phyloP scores from a whole-genome alignment of 768 basidiomycete species.

The Lactarius deliciosus region DNA sequence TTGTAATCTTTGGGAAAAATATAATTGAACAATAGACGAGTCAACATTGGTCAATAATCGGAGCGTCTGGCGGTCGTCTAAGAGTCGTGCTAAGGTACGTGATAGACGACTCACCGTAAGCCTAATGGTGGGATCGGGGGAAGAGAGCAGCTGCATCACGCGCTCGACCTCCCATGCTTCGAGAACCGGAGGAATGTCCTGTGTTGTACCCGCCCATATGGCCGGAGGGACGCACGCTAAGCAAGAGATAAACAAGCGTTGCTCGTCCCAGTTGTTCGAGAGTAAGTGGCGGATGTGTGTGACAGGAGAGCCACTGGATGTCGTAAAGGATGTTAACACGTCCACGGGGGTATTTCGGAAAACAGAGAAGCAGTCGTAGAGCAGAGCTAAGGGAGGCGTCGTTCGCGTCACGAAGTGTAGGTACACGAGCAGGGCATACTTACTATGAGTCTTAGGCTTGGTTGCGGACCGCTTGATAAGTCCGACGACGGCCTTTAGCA shows the following conservation, averaged over 20 bases:
- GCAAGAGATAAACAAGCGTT: slow-evolving; percentile 67
- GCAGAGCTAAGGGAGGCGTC: slow-evolving; percentile 7
- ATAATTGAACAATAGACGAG: slow-evolving; percentile 52
- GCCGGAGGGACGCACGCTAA: slow-evolving; percentile 55
- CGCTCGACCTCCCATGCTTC: slow-evolving; percentile 74
- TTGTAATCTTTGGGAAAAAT: slow-evolving; percentile 48
- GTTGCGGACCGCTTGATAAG: slow-evolving; percentile 22
- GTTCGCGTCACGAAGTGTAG: background rate
- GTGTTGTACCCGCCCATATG: slow-evolving; percentile 66
- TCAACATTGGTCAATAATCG: slow-evolving; percentile 59
- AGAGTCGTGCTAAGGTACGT: slow-evolving; percentile 1
- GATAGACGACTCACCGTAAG: slow-evolving; percentile 46
- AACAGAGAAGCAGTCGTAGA: slow-evolving; percentile 24
- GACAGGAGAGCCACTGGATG: slow-evolving; percentile 35
- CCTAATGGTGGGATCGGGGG: slow-evolving; percentile 56
- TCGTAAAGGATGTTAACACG: slow-evolving; percentile 14
- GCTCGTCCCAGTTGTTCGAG: slow-evolving; percentile 57
- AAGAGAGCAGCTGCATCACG: slow-evolving; percentile 67
- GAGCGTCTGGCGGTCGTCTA: slow-evolving; percentile 50
- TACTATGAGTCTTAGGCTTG: slow-evolving; percentile 13
- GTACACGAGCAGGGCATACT: background rate
- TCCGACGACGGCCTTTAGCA: slow-evolving; percentile 16
- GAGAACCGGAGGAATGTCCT: slow-evolving; percentile 51
- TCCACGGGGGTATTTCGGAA: slow-evolving; percentile 21
- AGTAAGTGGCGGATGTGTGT: slow-evolving; percentile 57